Percentiles rank a stretch among this genome's conserved stretches.
phyloP scores from a whole-genome alignment of 257 asterid genomes.

The Penstemon newberryi region DNA sequence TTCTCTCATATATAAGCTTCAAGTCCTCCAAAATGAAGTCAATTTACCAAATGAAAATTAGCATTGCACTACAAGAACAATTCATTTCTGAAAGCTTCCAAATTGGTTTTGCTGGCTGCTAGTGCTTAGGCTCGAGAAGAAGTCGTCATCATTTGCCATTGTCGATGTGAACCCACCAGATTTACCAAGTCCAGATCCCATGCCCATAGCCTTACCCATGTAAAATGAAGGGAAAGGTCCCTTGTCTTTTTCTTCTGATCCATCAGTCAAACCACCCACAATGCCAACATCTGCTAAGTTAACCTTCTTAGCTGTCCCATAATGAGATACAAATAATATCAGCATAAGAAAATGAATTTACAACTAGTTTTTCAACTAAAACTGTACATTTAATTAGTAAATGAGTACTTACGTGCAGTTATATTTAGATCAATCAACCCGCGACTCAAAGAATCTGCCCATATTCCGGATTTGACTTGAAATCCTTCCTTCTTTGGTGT shows the following conservation, averaged over 20 bases:
- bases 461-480: slow-evolving; percentile 92
- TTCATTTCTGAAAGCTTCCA: slow-evolving; percentile 71
- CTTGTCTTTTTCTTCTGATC: slow-evolving; percentile 59
- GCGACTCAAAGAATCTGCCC: slow-evolving; percentile 98
- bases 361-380: slow-evolving; percentile 19
- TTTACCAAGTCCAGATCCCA: slow-evolving; percentile 55
- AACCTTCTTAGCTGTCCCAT: slow-evolving; percentile 72
- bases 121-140: slow-evolving; percentile 68
- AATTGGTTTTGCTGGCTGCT: slow-evolving; percentile 55
- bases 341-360: slow-evolving; percentile 5
- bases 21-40: slow-evolving; percentile 27
- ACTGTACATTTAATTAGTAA: not conserved
- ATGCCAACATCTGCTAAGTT: slow-evolving; percentile 82
- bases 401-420: slow-evolving; percentile 73
- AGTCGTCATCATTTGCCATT: slow-evolving; percentile 43
- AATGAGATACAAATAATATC: slow-evolving; percentile 17
- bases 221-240: slow-evolving; percentile 59
- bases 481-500: slow-evolving; percentile 56
- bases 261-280: slow-evolving; percentile 64
- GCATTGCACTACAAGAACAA: slow-evolving; percentile 1
- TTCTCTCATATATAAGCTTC: slow-evolving; percentile 11
- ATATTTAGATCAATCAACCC: slow-evolving; percentile 88
- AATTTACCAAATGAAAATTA: slow-evolving; percentile 10
- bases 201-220: slow-evolving; percentile 64
- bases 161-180: slow-evolving; percentile 58